Evolutionary conservation across 352 stramenopile genomes (phyloP).

Genomic region (Phytophthora sp.): DNA sequence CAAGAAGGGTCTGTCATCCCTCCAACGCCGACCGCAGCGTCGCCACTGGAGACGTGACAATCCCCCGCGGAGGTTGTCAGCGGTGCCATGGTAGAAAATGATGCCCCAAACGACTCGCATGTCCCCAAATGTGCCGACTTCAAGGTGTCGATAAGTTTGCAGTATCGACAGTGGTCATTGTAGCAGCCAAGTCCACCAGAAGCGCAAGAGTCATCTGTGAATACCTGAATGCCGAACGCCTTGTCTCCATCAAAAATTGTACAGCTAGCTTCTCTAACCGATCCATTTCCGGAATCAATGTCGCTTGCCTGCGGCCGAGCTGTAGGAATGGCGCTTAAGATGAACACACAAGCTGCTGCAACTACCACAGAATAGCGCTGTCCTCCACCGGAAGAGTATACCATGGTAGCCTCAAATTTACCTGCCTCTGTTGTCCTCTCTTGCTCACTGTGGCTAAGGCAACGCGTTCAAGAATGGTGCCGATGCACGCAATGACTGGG

Average conservation of each 20-base stretch:
- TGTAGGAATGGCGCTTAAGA: background rate
- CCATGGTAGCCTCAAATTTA: slow-evolving; percentile 8
- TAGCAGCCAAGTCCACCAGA: slow-evolving; percentile 51
- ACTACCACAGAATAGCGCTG: slow-evolving; percentile 14
- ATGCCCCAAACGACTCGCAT: slow-evolving; percentile 20
- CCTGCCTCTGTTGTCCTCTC: background rate
- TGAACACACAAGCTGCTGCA: slow-evolving; percentile 9
- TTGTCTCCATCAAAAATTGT: slow-evolving; percentile 39
- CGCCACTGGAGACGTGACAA: slow-evolving; percentile 29
- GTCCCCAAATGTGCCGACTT: slow-evolving; percentile 40
- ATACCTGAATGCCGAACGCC: slow-evolving; percentile 37
- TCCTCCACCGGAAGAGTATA: slow-evolving; percentile 3
- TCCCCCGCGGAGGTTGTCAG: slow-evolving; percentile 18
- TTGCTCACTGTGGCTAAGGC: slow-evolving; percentile 3
- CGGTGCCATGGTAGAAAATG: slow-evolving; percentile 25
- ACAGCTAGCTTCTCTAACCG: slow-evolving; percentile 10
- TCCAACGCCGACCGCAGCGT: slow-evolving; percentile 39
- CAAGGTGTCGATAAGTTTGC: slow-evolving; percentile 39
- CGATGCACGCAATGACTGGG: background rate
- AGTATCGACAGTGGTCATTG: slow-evolving; percentile 50
- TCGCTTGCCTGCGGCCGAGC: background rate
- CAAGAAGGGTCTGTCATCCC: slow-evolving; percentile 41
- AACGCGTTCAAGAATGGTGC: slow-evolving; percentile 28
- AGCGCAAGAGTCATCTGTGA: slow-evolving; percentile 35
- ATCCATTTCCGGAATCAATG: slow-evolving; percentile 25